Evolutionary conservation across 2,329 filamentous ascomycete species (phyloP).

Genomic region (Hypoxylon sp.): DNA sequence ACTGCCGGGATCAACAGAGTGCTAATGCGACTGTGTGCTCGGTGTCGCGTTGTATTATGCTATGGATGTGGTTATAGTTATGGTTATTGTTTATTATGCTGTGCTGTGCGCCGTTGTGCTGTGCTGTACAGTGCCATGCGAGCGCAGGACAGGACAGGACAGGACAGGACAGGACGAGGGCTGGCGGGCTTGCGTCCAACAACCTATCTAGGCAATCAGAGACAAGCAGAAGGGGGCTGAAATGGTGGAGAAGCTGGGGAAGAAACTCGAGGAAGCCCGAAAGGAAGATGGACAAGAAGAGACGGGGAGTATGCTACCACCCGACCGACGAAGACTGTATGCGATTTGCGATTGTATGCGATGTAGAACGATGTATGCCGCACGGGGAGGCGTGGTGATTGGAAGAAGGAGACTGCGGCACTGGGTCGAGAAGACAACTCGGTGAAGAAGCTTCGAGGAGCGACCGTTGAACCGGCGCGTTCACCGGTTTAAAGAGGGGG

Average conservation of each 20-base stretch:
- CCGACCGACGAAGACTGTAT: too few species aligned
- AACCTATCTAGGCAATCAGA: conserved; percentile 29
- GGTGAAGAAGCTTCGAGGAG: conserved; percentile 45
- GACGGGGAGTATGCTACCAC: conserved; percentile 40
- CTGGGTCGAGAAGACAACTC: conserved; percentile 41
- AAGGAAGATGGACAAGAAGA: conserved; percentile 39
- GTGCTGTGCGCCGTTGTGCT: conserved; percentile 17
- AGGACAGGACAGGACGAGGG: too few species aligned
- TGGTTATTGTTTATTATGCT: conserved; percentile 32
- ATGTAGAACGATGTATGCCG: conserved; percentile 30
- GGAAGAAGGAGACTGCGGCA: conserved; percentile 41
- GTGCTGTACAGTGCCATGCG: conserved; percentile 27
- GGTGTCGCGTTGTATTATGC: conserved; percentile 35
- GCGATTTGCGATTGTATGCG: too few species aligned
- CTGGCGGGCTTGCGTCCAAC: conserved; percentile 21
- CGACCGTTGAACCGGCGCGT: conserved; percentile 44
- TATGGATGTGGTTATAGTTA: too few species aligned
- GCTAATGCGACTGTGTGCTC: conserved; percentile 39
- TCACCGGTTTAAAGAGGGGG: conserved; percentile 48
- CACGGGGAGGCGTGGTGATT: conserved; percentile 43
- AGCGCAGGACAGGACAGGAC: too few species aligned
- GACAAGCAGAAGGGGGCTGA: conserved; percentile 29
- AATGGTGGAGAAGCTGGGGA: conserved; percentile 33
- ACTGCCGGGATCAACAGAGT: conserved; percentile 39
- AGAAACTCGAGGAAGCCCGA: conserved; percentile 37